phyloP scores from a whole-genome alignment of 2,329 filamentous ascomycete genomes.

The Penicillium aurantiogriseum region DNA sequence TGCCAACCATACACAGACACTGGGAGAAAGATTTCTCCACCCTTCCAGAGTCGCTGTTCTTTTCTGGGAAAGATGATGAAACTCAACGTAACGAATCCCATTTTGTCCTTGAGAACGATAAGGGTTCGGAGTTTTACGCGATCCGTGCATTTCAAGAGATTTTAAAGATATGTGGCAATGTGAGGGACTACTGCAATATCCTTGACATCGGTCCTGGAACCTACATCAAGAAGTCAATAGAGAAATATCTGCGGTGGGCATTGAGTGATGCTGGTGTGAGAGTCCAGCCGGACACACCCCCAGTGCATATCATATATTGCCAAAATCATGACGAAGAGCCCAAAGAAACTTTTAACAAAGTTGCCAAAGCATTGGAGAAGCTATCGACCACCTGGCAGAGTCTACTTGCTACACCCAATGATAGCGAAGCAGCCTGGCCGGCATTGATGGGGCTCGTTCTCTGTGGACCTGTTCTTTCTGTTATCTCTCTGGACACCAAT shows the following conservation, averaged over 20 bases:
- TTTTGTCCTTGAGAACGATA: constrained; percentile 48
- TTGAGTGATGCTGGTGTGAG: constrained; percentile 49
- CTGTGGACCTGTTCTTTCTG: constrained; percentile 52
- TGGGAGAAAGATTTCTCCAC: constrained; percentile 57
- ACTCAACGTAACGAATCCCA: constrained; percentile 32
- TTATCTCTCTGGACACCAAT: constrained; percentile 52
- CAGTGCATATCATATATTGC: constrained; percentile 48
- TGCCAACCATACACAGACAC: constrained; percentile 53
- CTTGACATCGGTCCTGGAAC: constrained; percentile 35
- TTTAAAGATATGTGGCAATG: constrained; percentile 51
- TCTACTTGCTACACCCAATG: constrained; percentile 19
- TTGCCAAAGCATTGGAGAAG: constrained; percentile 44
- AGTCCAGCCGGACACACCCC: constrained; percentile 34
- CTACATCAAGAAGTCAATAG: constrained; percentile 43
- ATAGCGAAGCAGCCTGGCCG: constrained; percentile 34
- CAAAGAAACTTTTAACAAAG: constrained; percentile 40
- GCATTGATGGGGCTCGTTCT: constrained; percentile 57
- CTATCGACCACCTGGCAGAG: constrained; percentile 46
- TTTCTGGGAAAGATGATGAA: constrained; percentile 16
- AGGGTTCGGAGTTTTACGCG: constrained; percentile 49
- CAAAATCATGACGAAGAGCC: constrained; percentile 42
- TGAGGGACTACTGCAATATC: constrained; percentile 49
- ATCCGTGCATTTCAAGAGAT: constrained; percentile 52
- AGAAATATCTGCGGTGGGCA: constrained; percentile 55
- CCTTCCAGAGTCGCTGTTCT: constrained; percentile 55